Percentiles rank a stretch among this genome's conserved stretches.
These are phyloP conservation scores for Tricholoma matsutake DNA, from an alignment of 768 basidiomycete species.

Conservation along the genomic window DNA sequence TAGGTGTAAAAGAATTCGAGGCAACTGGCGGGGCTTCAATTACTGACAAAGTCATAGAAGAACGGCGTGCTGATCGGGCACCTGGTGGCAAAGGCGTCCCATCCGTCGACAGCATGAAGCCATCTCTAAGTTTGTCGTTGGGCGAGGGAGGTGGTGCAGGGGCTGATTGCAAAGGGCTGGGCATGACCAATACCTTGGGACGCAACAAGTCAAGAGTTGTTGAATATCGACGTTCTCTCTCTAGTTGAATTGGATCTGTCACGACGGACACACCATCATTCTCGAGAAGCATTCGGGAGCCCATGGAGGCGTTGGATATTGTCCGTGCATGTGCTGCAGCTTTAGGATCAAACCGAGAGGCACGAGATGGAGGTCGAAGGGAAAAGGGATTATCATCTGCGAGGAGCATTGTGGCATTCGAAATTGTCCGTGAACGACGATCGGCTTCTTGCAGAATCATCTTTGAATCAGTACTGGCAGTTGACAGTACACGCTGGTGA, in stretches of 20 bases:
- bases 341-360: conserved; percentile 84
- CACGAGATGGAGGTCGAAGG: conserved; percentile 59
- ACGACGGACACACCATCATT: conserved; percentile 46
- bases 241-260: conserved; percentile 34
- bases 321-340: conserved; percentile 54
- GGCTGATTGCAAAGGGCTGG: conserved; percentile 70
- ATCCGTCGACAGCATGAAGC: conserved; percentile 64
- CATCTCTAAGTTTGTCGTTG: conserved; percentile 40
- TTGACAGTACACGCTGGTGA: conserved; percentile 49
- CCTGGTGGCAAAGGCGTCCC: conserved; percentile 78
- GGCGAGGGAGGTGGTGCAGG: conserved; percentile 33
- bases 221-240: conserved; percentile 60
- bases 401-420: conserved; percentile 40
- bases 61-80: conserved; percentile 54
- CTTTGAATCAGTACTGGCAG: conserved; percentile 48
- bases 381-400: conserved; percentile 66
- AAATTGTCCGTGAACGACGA: conserved; percentile 31
- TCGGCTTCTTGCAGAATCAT: conserved; percentile 33
- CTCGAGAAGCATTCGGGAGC: conserved; percentile 59
- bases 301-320: conserved; percentile 62
- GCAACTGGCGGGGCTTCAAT: conserved; percentile 37
- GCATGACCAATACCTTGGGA: conserved; percentile 94
- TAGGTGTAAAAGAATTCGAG: conserved; percentile 75
- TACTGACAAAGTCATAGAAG: conserved; percentile 37
- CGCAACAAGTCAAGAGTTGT: conserved; percentile 77